Base-by-base conservation (phyloP, 2,329 filamentous ascomycete genomes). In the Cercospora sp. region DNA sequence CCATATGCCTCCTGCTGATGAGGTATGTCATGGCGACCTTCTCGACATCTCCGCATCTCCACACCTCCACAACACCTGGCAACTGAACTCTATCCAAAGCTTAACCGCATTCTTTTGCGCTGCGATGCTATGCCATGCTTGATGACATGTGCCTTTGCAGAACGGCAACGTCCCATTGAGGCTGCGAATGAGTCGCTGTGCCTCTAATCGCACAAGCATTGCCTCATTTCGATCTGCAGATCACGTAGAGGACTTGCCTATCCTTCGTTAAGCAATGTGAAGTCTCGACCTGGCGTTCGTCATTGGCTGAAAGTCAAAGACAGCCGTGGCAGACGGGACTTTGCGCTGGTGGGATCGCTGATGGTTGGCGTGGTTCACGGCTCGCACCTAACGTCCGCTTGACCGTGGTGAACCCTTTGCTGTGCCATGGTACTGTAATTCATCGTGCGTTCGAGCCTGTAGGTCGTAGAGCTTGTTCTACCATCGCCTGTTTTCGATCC, bases 1-100 rank as follows among this genome's bases (percentile, higher is more conserved):
- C 48, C 48, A 48, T 48, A 5, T 48, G 42, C n/a, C 42, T 48
- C n/a, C 42, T 57, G 53, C 55, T 9, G 13, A 20, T 31, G 30
- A 18, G 55, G 13, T 48, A 51, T 62, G 60, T 48, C 48, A 55
- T 58, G 18, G 45, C 60, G 28, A 63, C 30, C 45, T 36, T 42
- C 62, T 64, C 62, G 62, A 64, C 57, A 18, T 26, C 62, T 64
- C 61, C 61, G 48, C 61, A 57, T 31, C 48, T 60, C 42, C 55
- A 36, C 55, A 20, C 55, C 55, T 59, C 55, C 55, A 33, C 55
- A 20, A 16, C 30, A 26, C 57, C 55, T 45, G 26, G 26, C 36
- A 28, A 60, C 57, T 26, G 45, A 53, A 33, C 33, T 23, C 23
- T 55, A 65, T 31, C 33, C 39, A 36, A 65, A 60, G 63, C 53